Evolutionary conservation across 768 basidiomycete genomes (phyloP), one percentile per base, ranked within the genome.

Genomic region (Favolaschia claudopus): DNA sequence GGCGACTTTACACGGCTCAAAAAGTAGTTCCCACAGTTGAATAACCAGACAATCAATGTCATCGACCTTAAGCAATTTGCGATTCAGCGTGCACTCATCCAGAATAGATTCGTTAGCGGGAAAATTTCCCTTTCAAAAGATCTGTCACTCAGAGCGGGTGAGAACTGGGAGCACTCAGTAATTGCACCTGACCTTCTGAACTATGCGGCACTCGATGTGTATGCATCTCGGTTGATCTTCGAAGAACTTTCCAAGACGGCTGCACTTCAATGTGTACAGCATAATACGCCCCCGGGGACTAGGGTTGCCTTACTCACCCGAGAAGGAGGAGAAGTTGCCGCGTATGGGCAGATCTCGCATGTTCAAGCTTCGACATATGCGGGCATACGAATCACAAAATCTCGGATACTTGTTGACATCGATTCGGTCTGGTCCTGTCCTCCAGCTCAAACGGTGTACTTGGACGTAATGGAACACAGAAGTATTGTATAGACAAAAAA

Each of bases 101-200:
- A 52, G 27, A 17, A 31, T 64, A 4, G 58, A 55, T 17, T 19
- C 31, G 8, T 28, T 64, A 4, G 53, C 42, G 31, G 59, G 57
- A 17, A 52, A 55, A 20, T 17, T 61, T 24, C 42, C 36, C 46
- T 64, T 10, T 39, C 52, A 4, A 64, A 64, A 44, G 53, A 64
- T 38, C 15, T 9, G n/a, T 15, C 34, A 51, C 10, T 24, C 33
- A 28, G 45, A 13, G 4, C 45, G 27, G 37, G 50, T 22, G 61
- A 72, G 15, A 53, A 64, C 20, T 69, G 65, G 70, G 65, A 72
- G 49, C 36, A 6, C 17, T 43, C 15, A 12, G 46, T 24, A 5
- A 45, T 70, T 7, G 14, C n/a, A 17, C 49, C 42, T 9, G 22
- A 43, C 13, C n/a, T 43, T 9, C 5, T 6, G 7, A 22, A 52